Base-by-base conservation (phyloP, 1,284 basidiomycete species). In the Puccinia polysora region DNA sequence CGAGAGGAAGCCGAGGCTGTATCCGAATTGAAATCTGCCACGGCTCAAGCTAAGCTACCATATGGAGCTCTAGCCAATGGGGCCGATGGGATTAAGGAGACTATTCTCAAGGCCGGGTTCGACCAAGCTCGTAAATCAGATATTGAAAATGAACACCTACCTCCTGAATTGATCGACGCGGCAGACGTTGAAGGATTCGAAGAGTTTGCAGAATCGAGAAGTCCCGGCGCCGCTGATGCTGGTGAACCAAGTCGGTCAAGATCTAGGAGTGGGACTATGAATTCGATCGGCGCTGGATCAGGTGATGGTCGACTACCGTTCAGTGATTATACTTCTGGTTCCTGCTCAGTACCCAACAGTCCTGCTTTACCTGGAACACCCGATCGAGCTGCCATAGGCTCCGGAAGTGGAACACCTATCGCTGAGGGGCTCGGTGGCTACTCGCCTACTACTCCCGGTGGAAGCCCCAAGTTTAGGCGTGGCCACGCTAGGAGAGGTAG, bases 1-100 rank as follows among this genome's bases (percentile, higher is more conserved):
- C 90, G 94, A 77, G 96, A 98, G 84, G 96, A 98, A 81, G 95
- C 94, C 0, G 95, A 98, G 82, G 89, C 89, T 70, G 92, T 97
- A 4, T 97, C 93, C 14, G 95, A 98, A 80, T 87, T 97, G 82
- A 98, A 97, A 84, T 91, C 85, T 75, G 86, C 95, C 40, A 86
- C 87, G 47, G 90, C 89, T 38, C 87, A 88, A 18, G 84, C 82
- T 75, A 88, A 87, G 76, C 81, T 97, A 73, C 93, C 94, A 0
- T 90, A 89, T 78, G 93, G 90, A 40, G 87, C 88, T 7, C 85
- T 98, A 53, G 93, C 89, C 0, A 85, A 89, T 73, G 94, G 94
- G 25, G 87, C 91, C 4, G 95, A 97, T 78, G 94, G 91, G 23
- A 95, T 98, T 82, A 97, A 91, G 81, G 91, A 97, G 75, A 88